Evolutionary conservation across 2,329 filamentous ascomycete species (phyloP).

Genomic region (Aureobasidium mangrovei): DNA sequence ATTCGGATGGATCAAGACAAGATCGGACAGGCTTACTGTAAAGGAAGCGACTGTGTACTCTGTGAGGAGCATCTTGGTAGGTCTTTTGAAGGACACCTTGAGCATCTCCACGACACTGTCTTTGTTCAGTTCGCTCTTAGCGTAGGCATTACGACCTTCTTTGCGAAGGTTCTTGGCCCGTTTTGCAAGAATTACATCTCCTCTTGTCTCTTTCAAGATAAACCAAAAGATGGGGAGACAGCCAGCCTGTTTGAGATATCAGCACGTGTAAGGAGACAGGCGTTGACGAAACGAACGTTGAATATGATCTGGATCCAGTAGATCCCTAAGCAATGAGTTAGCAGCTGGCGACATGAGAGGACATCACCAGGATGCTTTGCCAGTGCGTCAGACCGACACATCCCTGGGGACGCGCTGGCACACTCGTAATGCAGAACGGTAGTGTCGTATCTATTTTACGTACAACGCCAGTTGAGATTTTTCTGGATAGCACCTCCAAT

Average conservation of each 20-base stretch:
- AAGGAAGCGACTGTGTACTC: constrained; percentile 24
- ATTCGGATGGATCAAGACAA: constrained; percentile 33
- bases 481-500: constrained; percentile 24
- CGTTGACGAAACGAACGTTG: constrained; percentile 25
- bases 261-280: constrained; percentile 14
- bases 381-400: no score
- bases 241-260: constrained; percentile 18
- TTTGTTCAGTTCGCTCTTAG: constrained; percentile 20
- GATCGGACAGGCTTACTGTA: constrained; percentile 19
- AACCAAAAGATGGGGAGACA: constrained; percentile 25
- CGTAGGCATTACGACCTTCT: constrained; percentile 20
- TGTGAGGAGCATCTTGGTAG: constrained; percentile 20
- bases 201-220: constrained; percentile 35
- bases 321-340: constrained; percentile 11
- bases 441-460: no score
- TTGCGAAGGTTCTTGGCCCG: constrained; percentile 19
- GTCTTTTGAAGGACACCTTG: constrained; percentile 24
- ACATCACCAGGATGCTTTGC: not conserved
- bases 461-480: constrained; percentile 22
- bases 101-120: constrained; percentile 17
- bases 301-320: constrained; percentile 25
- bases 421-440: no score
- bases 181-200: constrained; percentile 32
- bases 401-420: no score
- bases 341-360: no score